phyloP scores from a whole-genome alignment of 768 basidiomycete genomes.

The Pulveroboletus sp. region DNA sequence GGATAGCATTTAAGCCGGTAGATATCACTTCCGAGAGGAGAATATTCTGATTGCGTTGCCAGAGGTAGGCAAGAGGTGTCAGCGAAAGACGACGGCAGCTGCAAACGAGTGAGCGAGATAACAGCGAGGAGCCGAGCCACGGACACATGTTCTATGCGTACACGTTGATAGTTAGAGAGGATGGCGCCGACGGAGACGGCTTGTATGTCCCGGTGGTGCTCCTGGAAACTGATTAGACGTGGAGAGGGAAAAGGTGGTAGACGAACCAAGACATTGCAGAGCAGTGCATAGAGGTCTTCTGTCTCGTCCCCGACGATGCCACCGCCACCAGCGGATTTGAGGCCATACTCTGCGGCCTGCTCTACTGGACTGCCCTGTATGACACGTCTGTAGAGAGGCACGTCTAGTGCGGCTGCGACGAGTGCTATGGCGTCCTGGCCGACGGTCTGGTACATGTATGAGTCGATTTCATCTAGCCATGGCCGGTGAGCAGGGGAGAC shows the following conservation, averaged over 20 bases:
- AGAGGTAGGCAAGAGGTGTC: conserved; percentile 81
- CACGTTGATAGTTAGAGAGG: conserved; percentile 93
- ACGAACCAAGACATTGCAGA: conserved; percentile 72
- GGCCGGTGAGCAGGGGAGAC: conserved; percentile 2
- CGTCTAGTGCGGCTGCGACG: conserved; percentile 77
- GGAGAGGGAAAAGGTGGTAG: neutral
- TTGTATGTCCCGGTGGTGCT: conserved; percentile 70
- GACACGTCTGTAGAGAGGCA: conserved; percentile 78
- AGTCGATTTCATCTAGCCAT: conserved; percentile 90
- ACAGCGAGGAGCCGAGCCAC: conserved; percentile 18
- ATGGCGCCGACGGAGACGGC: conserved; percentile 96
- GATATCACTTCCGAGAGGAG: conserved; percentile 84
- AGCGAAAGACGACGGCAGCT: conserved; percentile 80
- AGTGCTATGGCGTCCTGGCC: conserved; percentile 90
- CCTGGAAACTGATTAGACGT: conserved; percentile 35
- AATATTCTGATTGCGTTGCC: conserved; percentile 88
- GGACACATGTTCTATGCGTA: conserved; percentile 96
- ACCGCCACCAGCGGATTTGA: conserved; percentile 42
- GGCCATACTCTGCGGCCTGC: conserved; percentile 83
- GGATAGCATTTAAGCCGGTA: conserved; percentile 69
- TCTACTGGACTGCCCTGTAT: conserved; percentile 81
- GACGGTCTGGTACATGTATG: conserved; percentile 98
- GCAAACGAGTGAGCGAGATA: conserved; percentile 3
- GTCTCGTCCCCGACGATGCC: conserved; percentile 87
- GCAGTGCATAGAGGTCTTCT: conserved; percentile 78